phyloP scores from a whole-genome alignment of 345 rosid genomes.

The Eucalyptus grandis region DNA sequence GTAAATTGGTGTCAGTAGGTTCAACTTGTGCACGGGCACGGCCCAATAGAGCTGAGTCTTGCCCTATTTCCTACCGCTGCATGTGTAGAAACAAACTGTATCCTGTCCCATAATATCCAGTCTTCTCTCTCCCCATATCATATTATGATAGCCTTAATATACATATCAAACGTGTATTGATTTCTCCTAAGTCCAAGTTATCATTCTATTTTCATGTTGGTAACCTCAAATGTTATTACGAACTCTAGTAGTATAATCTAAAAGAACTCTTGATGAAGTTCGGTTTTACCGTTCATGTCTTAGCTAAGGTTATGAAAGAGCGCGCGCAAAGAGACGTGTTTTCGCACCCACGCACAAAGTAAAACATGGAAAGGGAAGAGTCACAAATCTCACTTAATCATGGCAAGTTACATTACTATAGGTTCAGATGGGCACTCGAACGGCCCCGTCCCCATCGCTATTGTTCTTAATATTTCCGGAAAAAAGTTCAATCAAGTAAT shows the following conservation, averaged over 20 bases:
- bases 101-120: conserved; percentile 48
- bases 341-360: background rate
- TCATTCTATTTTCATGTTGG: background rate
- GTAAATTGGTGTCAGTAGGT: conserved; percentile 80
- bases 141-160: background rate
- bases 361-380: background rate
- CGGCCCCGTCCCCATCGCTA: background rate
- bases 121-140: background rate
- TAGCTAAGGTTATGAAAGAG: background rate
- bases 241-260: background rate
- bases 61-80: conserved; percentile 90
- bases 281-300: background rate
- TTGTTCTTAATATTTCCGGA: background rate
- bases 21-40: conserved; percentile 45
- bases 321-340: background rate
- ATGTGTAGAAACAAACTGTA: conserved; percentile 76
- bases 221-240: background rate
- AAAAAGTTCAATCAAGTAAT: background rate
- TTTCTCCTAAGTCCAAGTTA: background rate
- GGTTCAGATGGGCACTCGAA: background rate
- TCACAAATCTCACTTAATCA: background rate
- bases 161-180: background rate
- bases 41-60: conserved; percentile 73
- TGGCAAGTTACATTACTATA: background rate
- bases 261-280: background rate